Percentiles rank a stretch among this genome's conserved stretches.
phyloP scores from a whole-genome alignment of 148 eudicot species.

The Fagopyrum homotropicum region DNA sequence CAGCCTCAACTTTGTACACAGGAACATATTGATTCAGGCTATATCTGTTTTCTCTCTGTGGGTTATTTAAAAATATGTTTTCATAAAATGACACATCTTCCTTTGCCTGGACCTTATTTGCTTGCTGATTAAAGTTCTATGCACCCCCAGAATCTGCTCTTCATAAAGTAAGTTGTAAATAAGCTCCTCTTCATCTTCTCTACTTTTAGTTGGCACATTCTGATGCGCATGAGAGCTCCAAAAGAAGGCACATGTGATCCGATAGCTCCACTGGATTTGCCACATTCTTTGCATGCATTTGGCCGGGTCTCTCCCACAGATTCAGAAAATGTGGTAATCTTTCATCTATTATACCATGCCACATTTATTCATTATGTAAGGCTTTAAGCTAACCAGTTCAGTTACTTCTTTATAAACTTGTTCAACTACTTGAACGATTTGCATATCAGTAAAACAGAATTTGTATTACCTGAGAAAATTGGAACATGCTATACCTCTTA shows the following conservation, averaged over 20 bases:
- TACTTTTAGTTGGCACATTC: slow-evolving; percentile 79
- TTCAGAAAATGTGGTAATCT: slow-evolving; percentile 53
- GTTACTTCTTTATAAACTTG: background rate
- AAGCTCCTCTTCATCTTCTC: background rate
- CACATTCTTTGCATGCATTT: slow-evolving; percentile 89
- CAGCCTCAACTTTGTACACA: background rate
- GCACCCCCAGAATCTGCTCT: background rate
- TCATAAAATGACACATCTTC: background rate
- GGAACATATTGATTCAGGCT: background rate
- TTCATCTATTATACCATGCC: background rate
- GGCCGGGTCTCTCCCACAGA: slow-evolving; percentile 61
- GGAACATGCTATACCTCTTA: background rate
- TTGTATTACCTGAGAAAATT: background rate
- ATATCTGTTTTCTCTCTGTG: background rate
- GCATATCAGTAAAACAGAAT: background rate
- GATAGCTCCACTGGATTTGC: slow-evolving; percentile 80
- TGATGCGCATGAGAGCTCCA: slow-evolving; percentile 82
- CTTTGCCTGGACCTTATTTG: background rate
- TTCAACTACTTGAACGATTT: background rate
- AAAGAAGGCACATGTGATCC: slow-evolving; percentile 64
- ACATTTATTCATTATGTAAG: background rate
- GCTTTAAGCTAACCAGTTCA: background rate
- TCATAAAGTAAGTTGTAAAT: slow-evolving; percentile 2
- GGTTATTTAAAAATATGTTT: background rate
- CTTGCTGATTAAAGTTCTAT: background rate